phyloP scores from a whole-genome alignment of 2,329 filamentous ascomycete genomes.

The Dothideomycetes sp. region DNA sequence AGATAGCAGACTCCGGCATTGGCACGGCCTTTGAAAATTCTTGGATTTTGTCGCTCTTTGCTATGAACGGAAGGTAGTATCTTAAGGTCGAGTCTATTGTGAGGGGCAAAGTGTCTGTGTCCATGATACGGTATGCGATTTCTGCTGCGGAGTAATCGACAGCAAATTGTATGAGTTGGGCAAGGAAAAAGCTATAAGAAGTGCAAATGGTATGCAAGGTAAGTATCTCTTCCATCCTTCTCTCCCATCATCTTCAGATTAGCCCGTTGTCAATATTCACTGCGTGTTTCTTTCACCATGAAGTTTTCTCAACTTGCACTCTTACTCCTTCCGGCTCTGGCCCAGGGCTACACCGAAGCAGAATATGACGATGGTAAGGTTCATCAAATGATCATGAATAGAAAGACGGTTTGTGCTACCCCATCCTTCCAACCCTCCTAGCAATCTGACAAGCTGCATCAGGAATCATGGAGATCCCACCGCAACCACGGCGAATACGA shows the following conservation, averaged over 20 bases:
- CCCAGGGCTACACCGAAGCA: slow-evolving; percentile 8
- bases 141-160: no score
- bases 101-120: no score
- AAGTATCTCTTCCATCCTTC: neutral
- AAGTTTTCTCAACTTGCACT: slow-evolving; percentile 6
- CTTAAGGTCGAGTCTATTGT: no score
- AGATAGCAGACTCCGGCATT: no score
- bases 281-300: slow-evolving; percentile 1
- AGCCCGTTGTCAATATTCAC: no score
- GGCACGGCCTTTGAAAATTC: no score
- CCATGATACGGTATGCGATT: no score
- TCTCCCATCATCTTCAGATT: no score
- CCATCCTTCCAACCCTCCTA: neutral
- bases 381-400: slow-evolving; percentile 14
- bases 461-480: slow-evolving; percentile 18
- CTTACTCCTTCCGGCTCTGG: slow-evolving; percentile 7
- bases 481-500: slow-evolving; percentile 20
- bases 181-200: neutral
- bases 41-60: no score
- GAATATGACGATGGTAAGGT: slow-evolving; percentile 13
- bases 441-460: neutral
- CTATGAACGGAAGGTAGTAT: no score
- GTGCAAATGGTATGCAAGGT: neutral
- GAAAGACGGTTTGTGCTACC: slow-evolving; percentile 6
- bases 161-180: no score